Conservation (phyloP, 2,329 filamentous ascomycete species). For the Berkeleyomyces rouxiae region DNA sequence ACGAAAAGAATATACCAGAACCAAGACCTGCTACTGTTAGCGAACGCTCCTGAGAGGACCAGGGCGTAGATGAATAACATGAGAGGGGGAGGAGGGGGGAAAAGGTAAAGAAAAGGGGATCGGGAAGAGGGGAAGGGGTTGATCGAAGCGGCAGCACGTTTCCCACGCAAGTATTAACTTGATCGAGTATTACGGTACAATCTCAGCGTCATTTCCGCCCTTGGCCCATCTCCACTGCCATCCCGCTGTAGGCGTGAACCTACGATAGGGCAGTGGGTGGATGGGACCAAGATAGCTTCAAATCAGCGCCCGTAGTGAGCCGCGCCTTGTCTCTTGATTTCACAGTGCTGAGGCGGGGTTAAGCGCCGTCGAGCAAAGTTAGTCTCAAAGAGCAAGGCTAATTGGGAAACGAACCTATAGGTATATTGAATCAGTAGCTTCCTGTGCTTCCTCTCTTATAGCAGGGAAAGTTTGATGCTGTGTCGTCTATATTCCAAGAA, state of each 20-base stretch:
- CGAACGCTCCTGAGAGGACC: conserved; percentile 11
- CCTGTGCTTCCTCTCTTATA: neutral
- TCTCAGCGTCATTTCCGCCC: conserved; percentile 58
- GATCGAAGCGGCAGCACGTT: conserved; percentile 79
- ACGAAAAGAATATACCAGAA: conserved; percentile 68
- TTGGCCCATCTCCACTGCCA: conserved; percentile 5
- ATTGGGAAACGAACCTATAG: conserved; percentile 14
- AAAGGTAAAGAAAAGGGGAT: conserved; percentile 8
- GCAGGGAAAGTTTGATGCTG: neutral
- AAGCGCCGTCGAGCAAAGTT: neutral
- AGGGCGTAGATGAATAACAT: conserved; percentile 6
- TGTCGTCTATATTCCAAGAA: neutral
- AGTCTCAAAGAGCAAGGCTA: neutral
- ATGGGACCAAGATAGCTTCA: conserved; percentile 9
- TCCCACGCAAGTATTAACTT: conserved; percentile 99
- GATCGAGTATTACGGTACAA: conserved; percentile 94
- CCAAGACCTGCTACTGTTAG: conserved; percentile 53
- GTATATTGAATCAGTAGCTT: conserved; percentile 7
- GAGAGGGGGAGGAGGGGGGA: conserved; percentile 16
- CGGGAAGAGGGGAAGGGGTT: conserved; percentile 19
- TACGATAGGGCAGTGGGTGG: neutral
- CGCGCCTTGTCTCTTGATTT: conserved; percentile 21
- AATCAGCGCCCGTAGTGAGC: conserved; percentile 76
- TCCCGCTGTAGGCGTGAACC: neutral
- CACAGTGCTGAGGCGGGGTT: neutral